phyloP scores from a whole-genome alignment of 83 land plant species.

The Picea mariana region DNA sequence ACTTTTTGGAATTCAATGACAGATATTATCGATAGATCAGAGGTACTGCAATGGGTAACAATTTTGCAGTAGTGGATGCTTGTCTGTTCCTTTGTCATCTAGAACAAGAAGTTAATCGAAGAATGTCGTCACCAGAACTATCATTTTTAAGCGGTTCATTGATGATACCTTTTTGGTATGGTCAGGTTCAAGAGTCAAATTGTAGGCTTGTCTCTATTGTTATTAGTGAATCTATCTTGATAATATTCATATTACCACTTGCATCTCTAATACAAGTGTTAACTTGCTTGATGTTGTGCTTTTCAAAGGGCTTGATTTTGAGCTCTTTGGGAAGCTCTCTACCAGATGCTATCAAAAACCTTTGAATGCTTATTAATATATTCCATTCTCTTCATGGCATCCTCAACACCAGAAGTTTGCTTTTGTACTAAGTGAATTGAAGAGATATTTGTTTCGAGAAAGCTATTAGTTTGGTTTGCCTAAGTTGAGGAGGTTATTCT shows the following conservation, averaged over 20 bases:
- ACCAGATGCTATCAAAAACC: slow-evolving; percentile 7
- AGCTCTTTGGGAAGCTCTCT: not conserved
- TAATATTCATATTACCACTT: not conserved
- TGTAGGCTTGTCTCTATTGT: not conserved
- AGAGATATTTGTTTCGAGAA: not conserved
- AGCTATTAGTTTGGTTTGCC: not conserved
- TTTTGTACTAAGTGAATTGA: not conserved
- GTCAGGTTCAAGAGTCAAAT: not conserved
- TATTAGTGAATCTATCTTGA: not conserved
- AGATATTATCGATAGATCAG: too few relatives aligned
- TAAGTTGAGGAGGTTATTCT: too few relatives aligned
- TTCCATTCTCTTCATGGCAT: slow-evolving; percentile 7
- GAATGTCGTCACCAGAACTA: too few relatives aligned
- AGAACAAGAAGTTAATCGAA: too few relatives aligned
- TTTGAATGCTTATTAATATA: not conserved
- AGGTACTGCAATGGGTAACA: too few relatives aligned
- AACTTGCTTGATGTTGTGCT: not conserved
- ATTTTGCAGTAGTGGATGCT: too few relatives aligned
- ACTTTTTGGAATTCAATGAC: too few relatives aligned
- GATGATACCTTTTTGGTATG: too few relatives aligned
- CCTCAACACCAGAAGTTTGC: slow-evolving; percentile 1
- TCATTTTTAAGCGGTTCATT: too few relatives aligned
- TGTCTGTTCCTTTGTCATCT: too few relatives aligned
- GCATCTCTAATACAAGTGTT: not conserved
- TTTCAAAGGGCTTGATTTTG: not conserved